These are phyloP conservation scores for Rhodotorula sp. DNA, from an alignment of 1,284 basidiomycete species.

Conservation along the genomic window DNA sequence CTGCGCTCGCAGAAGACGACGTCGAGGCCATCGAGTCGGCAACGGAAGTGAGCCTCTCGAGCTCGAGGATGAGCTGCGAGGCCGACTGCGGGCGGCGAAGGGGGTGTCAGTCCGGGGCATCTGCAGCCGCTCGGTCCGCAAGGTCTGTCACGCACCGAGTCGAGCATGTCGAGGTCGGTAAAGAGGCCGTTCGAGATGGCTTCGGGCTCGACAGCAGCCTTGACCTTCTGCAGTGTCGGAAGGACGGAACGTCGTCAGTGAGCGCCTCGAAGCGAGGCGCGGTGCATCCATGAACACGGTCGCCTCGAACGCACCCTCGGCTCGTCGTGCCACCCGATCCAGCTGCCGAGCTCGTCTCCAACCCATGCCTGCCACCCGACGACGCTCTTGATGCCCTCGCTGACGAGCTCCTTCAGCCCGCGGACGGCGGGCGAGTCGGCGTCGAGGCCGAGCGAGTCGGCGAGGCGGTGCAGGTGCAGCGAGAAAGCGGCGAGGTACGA, in stretches of 20 bases:
- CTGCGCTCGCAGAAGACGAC: neutral
- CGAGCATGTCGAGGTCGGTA: constrained; percentile 35
- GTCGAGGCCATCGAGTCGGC: constrained; percentile 12
- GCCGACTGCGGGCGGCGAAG: constrained; percentile 8
- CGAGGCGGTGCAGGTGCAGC: constrained; percentile 41
- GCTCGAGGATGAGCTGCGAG: constrained; percentile 15
- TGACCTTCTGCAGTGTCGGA: constrained; percentile 1
- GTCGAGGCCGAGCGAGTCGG: constrained; percentile 18
- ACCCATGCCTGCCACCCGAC: constrained; percentile 40
- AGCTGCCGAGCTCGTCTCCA: constrained; percentile 31
- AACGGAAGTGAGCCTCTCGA: constrained; percentile 20
- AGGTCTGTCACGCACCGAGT: constrained; percentile 5
- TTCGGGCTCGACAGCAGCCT: constrained; percentile 14
- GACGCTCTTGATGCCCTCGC: constrained; percentile 31
- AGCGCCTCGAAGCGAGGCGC: neutral
- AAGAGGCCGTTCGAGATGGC: constrained; percentile 4
- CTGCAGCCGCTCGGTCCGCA: too few species aligned
- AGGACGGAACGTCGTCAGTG: neutral
- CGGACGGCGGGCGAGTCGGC: neutral
- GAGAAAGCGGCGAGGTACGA: constrained; percentile 37
- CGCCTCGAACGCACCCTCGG: neutral
- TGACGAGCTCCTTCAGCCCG: constrained; percentile 19
- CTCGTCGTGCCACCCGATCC: constrained; percentile 36
- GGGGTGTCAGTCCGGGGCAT: neutral
- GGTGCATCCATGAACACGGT: neutral